Conservation (phyloP, 192 early-diverging fungal genomes). For the Geranomyces variabilis region DNA sequence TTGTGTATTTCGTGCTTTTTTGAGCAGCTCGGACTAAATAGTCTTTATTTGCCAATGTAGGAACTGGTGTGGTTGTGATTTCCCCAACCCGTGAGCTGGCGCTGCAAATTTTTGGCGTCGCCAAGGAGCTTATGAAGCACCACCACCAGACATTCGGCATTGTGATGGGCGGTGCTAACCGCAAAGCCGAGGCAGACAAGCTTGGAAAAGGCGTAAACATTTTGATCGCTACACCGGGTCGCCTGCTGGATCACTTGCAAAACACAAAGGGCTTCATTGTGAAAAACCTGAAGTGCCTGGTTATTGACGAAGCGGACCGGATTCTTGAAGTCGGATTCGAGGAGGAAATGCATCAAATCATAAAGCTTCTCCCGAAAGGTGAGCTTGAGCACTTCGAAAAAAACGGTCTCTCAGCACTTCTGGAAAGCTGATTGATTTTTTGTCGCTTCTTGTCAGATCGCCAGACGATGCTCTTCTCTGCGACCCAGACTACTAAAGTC, state of each 20-base stretch:
- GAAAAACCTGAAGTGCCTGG: slow-evolving; percentile 91
- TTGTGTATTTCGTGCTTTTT: no score
- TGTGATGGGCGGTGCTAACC: slow-evolving; percentile 97
- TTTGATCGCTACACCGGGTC: slow-evolving; percentile 93
- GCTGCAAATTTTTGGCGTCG: slow-evolving; percentile 98
- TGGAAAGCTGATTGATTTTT: background rate
- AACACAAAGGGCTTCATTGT: slow-evolving; percentile 95
- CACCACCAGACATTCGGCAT: slow-evolving; percentile 98
- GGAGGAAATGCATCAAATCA: slow-evolving; percentile 97
- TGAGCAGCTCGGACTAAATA: no score
- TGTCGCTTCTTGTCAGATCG: slow-evolving; percentile 62
- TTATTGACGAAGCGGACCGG: slow-evolving; percentile 97
- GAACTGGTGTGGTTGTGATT: slow-evolving; percentile 93
- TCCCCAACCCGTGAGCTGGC: slow-evolving; percentile 98
- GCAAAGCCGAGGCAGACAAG: slow-evolving; percentile 95
- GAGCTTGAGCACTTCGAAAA: slow-evolving; percentile 3
- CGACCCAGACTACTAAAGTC: slow-evolving; percentile 99
- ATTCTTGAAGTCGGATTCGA: slow-evolving; percentile 99
- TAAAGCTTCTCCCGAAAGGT: slow-evolving; percentile 89
- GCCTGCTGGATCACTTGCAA: slow-evolving; percentile 97
- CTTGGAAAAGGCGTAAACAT: slow-evolving; percentile 95
- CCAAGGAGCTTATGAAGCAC: slow-evolving; percentile 90
- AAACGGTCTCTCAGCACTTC: background rate
- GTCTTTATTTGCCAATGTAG: slow-evolving; percentile 36
- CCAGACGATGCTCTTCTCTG: slow-evolving; percentile 98